Evolutionary conservation across 306 rosid species (phyloP).

Genomic region (Citrullus colocynthis): DNA sequence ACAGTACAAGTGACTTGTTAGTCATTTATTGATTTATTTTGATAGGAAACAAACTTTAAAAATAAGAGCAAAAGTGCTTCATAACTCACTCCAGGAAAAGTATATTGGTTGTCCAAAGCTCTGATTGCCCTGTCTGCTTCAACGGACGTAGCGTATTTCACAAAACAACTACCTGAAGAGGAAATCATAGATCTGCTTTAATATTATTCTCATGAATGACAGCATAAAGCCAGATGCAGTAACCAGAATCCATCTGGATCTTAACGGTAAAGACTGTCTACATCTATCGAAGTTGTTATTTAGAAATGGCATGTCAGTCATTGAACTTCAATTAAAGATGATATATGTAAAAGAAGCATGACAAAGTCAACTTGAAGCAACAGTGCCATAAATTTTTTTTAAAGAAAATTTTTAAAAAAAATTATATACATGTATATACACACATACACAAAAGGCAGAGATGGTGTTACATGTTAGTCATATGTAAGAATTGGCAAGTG

Average conservation of each 20-base stretch:
- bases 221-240: not conserved
- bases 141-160: conserved; percentile 51
- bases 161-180: conserved; percentile 72
- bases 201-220: not conserved
- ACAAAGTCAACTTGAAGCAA: not conserved
- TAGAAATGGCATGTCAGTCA: not conserved
- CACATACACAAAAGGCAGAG: not conserved
- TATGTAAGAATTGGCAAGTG: not conserved
- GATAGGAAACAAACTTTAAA: not conserved
- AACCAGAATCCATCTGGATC: not conserved
- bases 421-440: not conserved
- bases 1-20: conserved; percentile 3
- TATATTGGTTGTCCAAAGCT: conserved; percentile 55
- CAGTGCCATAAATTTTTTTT: not conserved
- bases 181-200: conserved; percentile 17
- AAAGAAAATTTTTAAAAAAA: too few species aligned
- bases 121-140: conserved; percentile 72
- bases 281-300: not conserved
- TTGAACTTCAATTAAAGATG: not conserved
- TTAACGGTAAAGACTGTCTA: not conserved
- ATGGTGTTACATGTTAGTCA: not conserved
- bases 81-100: conserved; percentile 66
- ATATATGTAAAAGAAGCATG: not conserved
- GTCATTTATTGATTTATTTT: not conserved
- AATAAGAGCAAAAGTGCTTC: not conserved